Conservation (phyloP, 495 filamentous ascomycete genomes). For the Lasiosphaeria hispida region DNA sequence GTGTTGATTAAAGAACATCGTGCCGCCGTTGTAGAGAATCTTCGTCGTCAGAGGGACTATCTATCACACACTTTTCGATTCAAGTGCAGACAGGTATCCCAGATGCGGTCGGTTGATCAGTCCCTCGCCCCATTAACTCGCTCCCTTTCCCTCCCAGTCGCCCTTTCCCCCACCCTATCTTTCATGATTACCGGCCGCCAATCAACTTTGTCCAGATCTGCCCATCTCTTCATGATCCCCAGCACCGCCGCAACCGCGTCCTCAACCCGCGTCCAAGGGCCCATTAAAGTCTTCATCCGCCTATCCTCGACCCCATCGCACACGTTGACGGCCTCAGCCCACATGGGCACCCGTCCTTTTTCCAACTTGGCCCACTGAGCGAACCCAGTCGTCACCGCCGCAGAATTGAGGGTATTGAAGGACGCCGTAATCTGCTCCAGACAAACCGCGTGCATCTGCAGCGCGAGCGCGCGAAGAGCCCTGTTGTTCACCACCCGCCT, state of each 20-base stretch:
- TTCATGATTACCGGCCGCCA: conserved; percentile 27
- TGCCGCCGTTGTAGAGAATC: no score
- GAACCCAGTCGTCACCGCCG: conserved; percentile 14
- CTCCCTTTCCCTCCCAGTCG: conserved; percentile 5
- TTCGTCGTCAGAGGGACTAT: no score
- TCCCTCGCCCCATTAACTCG: conserved; percentile 2
- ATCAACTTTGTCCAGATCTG: conserved; percentile 29
- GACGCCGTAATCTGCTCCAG: conserved; percentile 35
- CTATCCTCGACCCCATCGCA: conserved; percentile 24
- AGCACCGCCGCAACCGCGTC: conserved; percentile 28
- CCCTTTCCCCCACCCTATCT: conserved; percentile 4
- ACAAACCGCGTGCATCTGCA: conserved; percentile 36
- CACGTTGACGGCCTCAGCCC: conserved; percentile 23
- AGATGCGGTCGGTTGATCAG: conserved; percentile 11
- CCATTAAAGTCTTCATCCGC: conserved; percentile 26
- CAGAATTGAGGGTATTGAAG: conserved; percentile 25
- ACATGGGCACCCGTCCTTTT: conserved; percentile 20
- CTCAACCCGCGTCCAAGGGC: conserved; percentile 37
- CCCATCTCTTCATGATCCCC: conserved; percentile 30
- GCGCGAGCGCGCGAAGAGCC: conserved; percentile 29
- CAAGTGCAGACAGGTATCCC: conserved; percentile 5
- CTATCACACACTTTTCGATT: background rate
- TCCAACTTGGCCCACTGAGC: conserved; percentile 18
- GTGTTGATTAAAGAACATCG: no score
- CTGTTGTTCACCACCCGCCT: conserved; percentile 16